Base-by-base conservation (phyloP, 2,329 filamentous ascomycete species). In the Thyridium curvatum region DNA sequence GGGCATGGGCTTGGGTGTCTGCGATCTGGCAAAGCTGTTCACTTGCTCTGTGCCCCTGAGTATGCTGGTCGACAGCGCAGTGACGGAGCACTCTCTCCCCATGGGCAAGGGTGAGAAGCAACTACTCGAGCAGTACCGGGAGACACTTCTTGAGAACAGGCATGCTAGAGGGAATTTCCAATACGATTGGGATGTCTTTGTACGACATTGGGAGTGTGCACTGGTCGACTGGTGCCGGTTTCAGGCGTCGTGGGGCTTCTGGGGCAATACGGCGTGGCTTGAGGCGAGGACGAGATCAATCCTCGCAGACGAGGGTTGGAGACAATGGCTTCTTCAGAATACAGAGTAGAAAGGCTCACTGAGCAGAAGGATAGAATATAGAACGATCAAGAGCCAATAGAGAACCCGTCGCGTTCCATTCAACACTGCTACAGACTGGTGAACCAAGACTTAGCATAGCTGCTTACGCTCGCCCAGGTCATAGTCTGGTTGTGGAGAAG, bases 151-250 rank as follows among this genome's bases (percentile, higher is more conserved):
- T 64, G 13, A 42, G 44, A 2, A 47, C 4, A 42, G 55, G 33
- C 3, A 53, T 45, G 8, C 58, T 53, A 30, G 47, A 26, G 6
- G 6, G 6, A 6, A 26, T 26, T 10, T 10, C 10, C 6, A 54
- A 2, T 84, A 84, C 39, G 58, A 64, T 0, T 82, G 76, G 72
- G 59, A 67, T 0, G 50, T 59, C 0, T 74, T 84, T 13, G 52
- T 69, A 5, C 56, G 69, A 15, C 79, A 85, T 47, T 84, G 80
- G 79, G 78, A 85, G 53, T 72, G 70, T 4, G 80, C 81, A 0
- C 54, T 84, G 4, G 78, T 84, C 0, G 81, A 85, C 50, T 85
- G 81, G 81, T 68, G 79, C 42, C 54, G 74, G 6, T 79, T 79
- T 38, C 74, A 78, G 53, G 73, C 74, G 0, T 75, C 72, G 0